phyloP scores from a whole-genome alignment of 129 eudicot species.

The Cynara cardunculus region DNA sequence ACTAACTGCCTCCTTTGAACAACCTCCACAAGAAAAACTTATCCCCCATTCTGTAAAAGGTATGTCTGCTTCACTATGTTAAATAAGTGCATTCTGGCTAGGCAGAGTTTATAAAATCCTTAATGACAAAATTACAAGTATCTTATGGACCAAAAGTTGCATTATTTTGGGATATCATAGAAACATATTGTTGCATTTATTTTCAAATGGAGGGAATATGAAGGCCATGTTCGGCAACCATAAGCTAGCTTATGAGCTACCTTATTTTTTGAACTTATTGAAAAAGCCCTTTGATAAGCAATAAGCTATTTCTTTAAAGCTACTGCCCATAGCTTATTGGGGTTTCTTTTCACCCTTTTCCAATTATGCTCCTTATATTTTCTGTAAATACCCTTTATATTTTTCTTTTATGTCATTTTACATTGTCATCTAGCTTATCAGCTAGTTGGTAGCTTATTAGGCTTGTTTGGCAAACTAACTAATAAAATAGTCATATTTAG shows the following conservation, averaged over 20 bases:
- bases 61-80: slow-evolving; percentile 17
- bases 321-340: neutral
- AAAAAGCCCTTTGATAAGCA: neutral
- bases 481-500: neutral
- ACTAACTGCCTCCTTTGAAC: slow-evolving; percentile 55
- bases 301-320: neutral
- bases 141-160: neutral
- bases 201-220: neutral
- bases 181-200: neutral
- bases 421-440: neutral
- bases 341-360: neutral
- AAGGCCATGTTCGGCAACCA: neutral
- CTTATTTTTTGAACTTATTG: neutral
- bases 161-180: neutral
- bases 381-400: no score
- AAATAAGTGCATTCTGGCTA: neutral
- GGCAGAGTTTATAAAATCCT: neutral
- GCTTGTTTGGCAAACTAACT: neutral
- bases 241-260: neutral
- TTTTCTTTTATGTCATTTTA: neutral
- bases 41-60: slow-evolving; percentile 75
- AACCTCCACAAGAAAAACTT: slow-evolving; percentile 46
- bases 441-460: neutral
- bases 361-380: neutral
- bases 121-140: neutral